A percentile compares a stretch with the other conserved stretches of the same genome.
phyloP scores from a whole-genome alignment of 2,329 filamentous ascomycete species.

The Samsoniella hepiali region DNA sequence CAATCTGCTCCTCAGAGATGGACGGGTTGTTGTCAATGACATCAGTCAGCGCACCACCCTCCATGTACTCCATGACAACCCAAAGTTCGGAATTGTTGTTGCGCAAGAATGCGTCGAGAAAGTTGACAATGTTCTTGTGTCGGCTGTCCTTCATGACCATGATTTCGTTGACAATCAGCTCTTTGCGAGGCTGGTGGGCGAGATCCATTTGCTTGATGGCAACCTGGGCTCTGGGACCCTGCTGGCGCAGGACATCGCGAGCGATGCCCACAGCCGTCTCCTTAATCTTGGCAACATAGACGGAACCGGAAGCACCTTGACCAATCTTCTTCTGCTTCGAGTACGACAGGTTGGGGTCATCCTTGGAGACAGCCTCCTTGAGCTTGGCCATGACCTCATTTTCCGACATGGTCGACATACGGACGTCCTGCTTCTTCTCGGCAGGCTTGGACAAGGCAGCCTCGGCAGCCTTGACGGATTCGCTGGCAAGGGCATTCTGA shows the following conservation, averaged over 20 bases:
- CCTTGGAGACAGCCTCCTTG: conserved; percentile 90
- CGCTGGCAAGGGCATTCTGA: conserved; percentile 47
- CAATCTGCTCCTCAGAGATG: conserved; percentile 95
- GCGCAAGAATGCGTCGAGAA: conserved; percentile 91
- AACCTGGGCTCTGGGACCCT: conserved; percentile 81
- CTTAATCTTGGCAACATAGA: conserved; percentile 95
- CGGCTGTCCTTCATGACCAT: conserved; percentile 99
- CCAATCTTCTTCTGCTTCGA: conserved; percentile 99
- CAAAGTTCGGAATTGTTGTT: conserved; percentile 95
- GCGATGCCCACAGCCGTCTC: conserved; percentile 85
- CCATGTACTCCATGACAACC: conserved; percentile 99
- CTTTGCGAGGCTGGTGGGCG: conserved; percentile 93
- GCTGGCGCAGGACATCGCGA: conserved; percentile 70
- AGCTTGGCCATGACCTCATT: conserved; percentile 95
- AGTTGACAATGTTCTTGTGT: conserved; percentile 98
- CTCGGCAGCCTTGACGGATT: conserved; percentile 85
- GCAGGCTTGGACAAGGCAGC: conserved; percentile 84
- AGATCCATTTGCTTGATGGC: conserved; percentile 99
- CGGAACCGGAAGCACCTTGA: conserved; percentile 94
- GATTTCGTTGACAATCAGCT: conserved; percentile 98
- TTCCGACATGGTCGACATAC: conserved; percentile 98
- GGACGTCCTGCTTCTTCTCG: conserved; percentile 84
- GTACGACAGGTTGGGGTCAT: conserved; percentile 91
- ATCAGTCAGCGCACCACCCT: conserved; percentile 94
- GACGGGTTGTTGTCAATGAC: conserved; percentile 96